Base-by-base conservation (phyloP, 2,329 filamentous ascomycete genomes). In the Calonectria montana region DNA sequence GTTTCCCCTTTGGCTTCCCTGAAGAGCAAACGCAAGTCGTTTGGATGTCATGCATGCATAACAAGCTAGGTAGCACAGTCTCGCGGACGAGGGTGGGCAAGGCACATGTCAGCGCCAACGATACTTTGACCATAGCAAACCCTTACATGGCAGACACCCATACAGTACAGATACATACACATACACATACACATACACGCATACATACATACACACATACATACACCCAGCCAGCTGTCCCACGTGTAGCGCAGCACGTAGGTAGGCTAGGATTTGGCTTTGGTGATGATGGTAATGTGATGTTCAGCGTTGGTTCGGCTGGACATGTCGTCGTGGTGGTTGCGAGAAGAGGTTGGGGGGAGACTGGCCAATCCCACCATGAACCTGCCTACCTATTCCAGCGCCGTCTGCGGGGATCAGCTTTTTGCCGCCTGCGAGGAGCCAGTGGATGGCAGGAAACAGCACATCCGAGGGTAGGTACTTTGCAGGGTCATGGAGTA, bases 341-440 rank as follows among this genome's bases (percentile, higher is more conserved):
- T 8, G 18, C 29, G 50, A 4, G 50, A 35, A 4, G 50, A 35
- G 29, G 50, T 35, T 55, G 50, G 50, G 39, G 47, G 48, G 31
- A n/a, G 18, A 35, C 35, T 55, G 53, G 31, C 53, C 31, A 39
- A 29, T 55, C 35, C 29, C 53, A 48, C 53, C 23, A 48, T 25
- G 41, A 67, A 57, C 21, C 61, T 67, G 25, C 65, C 65, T 59
- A 61, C 65, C 65, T 59, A 61, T 67, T 67, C 50, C 55, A 67
- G 65, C 31, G 53, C 50, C 55, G 55, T 29, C 55, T 67, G 43
- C 43, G 65, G 65, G 55, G 65, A 62, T 62, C n/a, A 23, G 10
- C 64, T 37, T 27, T 66, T 55, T 66, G 64, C 64, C 64, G 43
- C 65, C 65, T 43, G 41, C 18, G 53, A 39, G 27, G 25, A 25